A percentile compares a stretch with the other conserved stretches of the same genome.
phyloP scores from a whole-genome alignment of 2,329 filamentous ascomycete genomes.

The Trichoderma sp. region DNA sequence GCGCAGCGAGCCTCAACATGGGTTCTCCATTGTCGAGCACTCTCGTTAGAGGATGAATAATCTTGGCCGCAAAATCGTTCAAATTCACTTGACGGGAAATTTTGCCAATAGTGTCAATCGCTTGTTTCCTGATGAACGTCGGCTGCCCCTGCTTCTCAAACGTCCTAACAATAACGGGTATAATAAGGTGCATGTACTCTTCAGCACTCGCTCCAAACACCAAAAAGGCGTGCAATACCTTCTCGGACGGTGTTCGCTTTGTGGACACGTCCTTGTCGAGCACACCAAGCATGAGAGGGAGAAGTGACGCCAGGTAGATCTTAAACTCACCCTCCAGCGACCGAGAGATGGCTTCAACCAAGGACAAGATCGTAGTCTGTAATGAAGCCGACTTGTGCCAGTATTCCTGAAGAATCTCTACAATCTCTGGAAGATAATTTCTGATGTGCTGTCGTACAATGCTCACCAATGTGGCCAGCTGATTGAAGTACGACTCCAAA shows the following conservation, averaged over 20 bases:
- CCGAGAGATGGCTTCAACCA: constrained; percentile 91
- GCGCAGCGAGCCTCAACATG: constrained; percentile 73
- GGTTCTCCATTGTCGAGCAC: constrained; percentile 75
- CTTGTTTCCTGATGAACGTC: constrained; percentile 75
- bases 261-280: constrained; percentile 80
- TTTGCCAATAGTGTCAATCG: constrained; percentile 93
- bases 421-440: constrained; percentile 83
- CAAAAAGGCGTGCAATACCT: constrained; percentile 90
- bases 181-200: constrained; percentile 99
- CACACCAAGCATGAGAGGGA: constrained; percentile 92
- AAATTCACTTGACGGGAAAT: constrained; percentile 96
- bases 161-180: constrained; percentile 89
- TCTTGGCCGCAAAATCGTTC: constrained; percentile 93
- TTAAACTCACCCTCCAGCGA: constrained; percentile 98
- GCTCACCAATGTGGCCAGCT: constrained; percentile 86
- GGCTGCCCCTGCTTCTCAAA: constrained; percentile 90
- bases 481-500: constrained; percentile 96
- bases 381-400: constrained; percentile 81
- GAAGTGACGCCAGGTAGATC: constrained; percentile 82
- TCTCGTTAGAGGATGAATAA: constrained; percentile 88
- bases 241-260: constrained; percentile 80
- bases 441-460: constrained; percentile 97
- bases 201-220: constrained; percentile 95
- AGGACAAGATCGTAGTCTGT: constrained; percentile 85
- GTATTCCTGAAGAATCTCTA: constrained; percentile 83